Conservation (phyloP, 129 eudicot species). For the Ambrosia trifida region DNA sequence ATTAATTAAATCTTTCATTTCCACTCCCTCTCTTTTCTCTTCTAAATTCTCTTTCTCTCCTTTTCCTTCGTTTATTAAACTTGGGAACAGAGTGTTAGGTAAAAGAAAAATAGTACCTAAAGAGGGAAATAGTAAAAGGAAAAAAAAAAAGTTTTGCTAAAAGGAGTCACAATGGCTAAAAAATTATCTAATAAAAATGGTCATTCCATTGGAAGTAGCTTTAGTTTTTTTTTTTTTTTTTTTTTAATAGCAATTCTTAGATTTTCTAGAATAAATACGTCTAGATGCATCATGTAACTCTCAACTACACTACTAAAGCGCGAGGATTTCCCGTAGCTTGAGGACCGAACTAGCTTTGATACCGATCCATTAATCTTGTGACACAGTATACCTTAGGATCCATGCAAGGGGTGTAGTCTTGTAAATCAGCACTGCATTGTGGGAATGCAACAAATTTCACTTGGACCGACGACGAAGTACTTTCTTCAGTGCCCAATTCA, state of each 20-base stretch:
- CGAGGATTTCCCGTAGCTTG: too few species aligned
- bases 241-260: too few species aligned
- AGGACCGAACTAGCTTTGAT: too few species aligned
- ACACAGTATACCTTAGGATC: conserved; percentile 73
- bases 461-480: conserved; percentile 52
- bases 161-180: neutral
- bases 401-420: conserved; percentile 97
- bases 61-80: too few species aligned
- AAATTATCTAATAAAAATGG: neutral
- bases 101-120: neutral
- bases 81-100: neutral
- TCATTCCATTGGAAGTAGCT: too few species aligned
- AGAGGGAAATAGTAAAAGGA: neutral
- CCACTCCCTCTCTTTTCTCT: too few species aligned
- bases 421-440: conserved; percentile 62
- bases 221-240: too few species aligned
- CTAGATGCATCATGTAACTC: too few species aligned
- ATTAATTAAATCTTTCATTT: too few species aligned
- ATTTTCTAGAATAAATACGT: too few species aligned
- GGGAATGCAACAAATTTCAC: conserved; percentile 59
- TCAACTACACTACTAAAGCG: too few species aligned
- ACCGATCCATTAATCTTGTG: neutral
- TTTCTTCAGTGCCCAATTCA: conserved; percentile 31
- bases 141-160: neutral
- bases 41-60: too few species aligned